Evolutionary conservation across 1,284 basidiomycete species (phyloP).

Genomic region (Meira miltonrushii): DNA sequence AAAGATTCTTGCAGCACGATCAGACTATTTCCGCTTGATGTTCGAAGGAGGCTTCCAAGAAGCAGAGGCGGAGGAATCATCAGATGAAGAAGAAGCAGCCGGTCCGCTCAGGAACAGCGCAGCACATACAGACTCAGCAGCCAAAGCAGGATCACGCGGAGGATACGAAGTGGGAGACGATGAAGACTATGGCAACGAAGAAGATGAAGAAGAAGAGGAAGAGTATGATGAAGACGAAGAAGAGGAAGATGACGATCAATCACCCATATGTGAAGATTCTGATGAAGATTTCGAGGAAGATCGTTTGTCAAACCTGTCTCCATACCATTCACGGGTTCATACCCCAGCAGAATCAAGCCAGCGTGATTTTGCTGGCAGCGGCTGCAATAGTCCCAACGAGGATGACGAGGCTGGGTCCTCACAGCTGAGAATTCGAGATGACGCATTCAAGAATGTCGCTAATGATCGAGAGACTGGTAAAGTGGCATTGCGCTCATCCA

Average conservation of each 20-base stretch:
- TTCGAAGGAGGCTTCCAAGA: conserved; percentile 46
- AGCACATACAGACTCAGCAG: conserved; percentile 13
- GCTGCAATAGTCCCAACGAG: background rate
- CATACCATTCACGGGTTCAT: no score
- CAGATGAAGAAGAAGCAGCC: conserved; percentile 22
- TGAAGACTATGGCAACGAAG: conserved; percentile 13
- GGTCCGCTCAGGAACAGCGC: background rate
- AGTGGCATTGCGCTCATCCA: no score
- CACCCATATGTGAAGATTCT: conserved; percentile 4
- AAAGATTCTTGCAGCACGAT: conserved; percentile 52
- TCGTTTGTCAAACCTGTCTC: no score
- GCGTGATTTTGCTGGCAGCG: no score
- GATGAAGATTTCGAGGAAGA: conserved; percentile 11
- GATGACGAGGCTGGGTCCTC: background rate
- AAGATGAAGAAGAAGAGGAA: conserved; percentile 20
- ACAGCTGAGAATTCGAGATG: no score
- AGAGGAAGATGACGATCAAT: conserved; percentile 12
- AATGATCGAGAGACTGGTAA: no score
- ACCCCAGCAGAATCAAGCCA: no score
- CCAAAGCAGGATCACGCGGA: conserved; percentile 4
- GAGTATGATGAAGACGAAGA: conserved; percentile 14
- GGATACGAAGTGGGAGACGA: background rate
- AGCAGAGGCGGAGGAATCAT: conserved; percentile 34
- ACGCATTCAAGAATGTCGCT: no score
- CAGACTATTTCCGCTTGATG: conserved; percentile 52